phyloP scores from a whole-genome alignment of 2,329 filamentous ascomycete genomes.

The Rutstroemia sp. region DNA sequence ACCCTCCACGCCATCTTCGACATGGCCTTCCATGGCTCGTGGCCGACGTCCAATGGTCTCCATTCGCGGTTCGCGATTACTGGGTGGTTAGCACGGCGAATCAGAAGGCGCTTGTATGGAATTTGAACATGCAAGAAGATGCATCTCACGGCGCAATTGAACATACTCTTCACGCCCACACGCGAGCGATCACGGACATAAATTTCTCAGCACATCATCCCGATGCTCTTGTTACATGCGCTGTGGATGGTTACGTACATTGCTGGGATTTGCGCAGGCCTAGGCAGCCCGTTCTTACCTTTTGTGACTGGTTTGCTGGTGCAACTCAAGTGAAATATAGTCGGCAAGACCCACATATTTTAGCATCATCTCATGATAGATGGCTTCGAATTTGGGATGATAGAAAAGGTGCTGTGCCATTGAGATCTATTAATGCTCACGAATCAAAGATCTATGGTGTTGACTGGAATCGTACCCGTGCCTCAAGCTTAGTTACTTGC shows the following conservation, averaged over 20 bases:
- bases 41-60: conserved; percentile 94
- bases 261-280: conserved; percentile 82
- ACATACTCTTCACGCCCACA: conserved; percentile 78
- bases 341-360: conserved; percentile 73
- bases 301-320: conserved; percentile 89
- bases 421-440: conserved; percentile 81
- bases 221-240: conserved; percentile 81
- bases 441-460: conserved; percentile 91
- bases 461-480: conserved; percentile 80
- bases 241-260: conserved; percentile 88
- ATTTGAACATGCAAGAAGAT: conserved; percentile 66
- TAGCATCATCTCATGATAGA: conserved; percentile 86
- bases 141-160: conserved; percentile 67
- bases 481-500: conserved; percentile 72
- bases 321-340: conserved; percentile 96
- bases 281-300: conserved; percentile 65
- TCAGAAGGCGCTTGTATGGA: conserved; percentile 91
- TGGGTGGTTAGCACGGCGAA: conserved; percentile 95
- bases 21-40: conserved; percentile 91
- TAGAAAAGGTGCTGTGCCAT: conserved; percentile 66
- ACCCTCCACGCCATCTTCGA: conserved; percentile 74
- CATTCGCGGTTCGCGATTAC: conserved; percentile 80
- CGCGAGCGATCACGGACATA: conserved; percentile 87
- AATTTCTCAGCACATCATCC: conserved; percentile 93
- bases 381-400: conserved; percentile 88